These are phyloP conservation scores for Leccinum disarticulatum DNA, from an alignment of 768 basidiomycete species.

Conservation along the genomic window DNA sequence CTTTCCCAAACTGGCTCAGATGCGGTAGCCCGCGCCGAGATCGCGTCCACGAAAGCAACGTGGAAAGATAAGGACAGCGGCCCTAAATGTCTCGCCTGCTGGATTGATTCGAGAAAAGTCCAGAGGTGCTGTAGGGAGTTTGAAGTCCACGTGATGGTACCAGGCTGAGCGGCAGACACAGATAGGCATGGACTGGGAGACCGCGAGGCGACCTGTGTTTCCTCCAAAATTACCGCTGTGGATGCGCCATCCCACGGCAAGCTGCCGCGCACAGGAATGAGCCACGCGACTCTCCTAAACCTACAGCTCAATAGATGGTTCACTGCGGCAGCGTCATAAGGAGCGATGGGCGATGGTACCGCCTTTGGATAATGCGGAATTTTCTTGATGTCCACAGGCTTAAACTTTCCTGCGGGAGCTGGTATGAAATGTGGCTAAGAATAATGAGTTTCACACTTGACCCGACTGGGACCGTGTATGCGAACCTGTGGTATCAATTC, in stretches of 20 bases:
- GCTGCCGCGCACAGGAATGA: conserved; percentile 55
- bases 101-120: conserved; percentile 46
- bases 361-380: conserved; percentile 36
- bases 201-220: conserved; percentile 15
- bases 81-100: conserved; percentile 39
- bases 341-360: conserved; percentile 37
- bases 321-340: conserved; percentile 34
- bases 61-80: conserved; percentile 52
- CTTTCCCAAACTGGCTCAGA: conserved; percentile 26
- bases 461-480: conserved; percentile 2
- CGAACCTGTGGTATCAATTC: conserved; percentile 47
- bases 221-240: conserved; percentile 40
- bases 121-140: conserved; percentile 46
- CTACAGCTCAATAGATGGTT: conserved; percentile 26
- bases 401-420: conserved; percentile 14
- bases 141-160: conserved; percentile 47
- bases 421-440: conserved; percentile 27
- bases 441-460: conserved; percentile 12
- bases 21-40: conserved; percentile 9
- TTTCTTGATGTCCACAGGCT: conserved; percentile 20
- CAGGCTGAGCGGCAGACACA: conserved; percentile 16
- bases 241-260: conserved; percentile 50
- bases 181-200: conserved; percentile 21
- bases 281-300: conserved; percentile 51
- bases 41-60: conserved; percentile 23